These are phyloP conservation scores for Salix arbutifolia DNA, from an alignment of 345 rosid genomes.

Conservation along the genomic window DNA sequence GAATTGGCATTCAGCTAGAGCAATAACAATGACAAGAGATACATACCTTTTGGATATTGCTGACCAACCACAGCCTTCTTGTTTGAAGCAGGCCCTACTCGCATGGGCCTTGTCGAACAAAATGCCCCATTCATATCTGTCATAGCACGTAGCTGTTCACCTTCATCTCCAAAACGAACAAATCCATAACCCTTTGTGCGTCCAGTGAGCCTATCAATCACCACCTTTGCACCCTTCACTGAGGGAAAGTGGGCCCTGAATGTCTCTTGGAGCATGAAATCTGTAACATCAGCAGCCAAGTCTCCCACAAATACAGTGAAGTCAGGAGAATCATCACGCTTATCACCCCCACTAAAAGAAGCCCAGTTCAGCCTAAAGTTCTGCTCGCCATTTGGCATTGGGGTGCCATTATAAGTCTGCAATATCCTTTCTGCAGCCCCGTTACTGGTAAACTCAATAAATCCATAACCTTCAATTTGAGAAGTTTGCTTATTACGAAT, in stretches of 20 bases:
- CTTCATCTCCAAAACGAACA: conserved; percentile 79
- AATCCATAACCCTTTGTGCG: conserved; percentile 91
- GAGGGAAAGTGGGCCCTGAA: conserved; percentile 65
- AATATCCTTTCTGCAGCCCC: conserved; percentile 76
- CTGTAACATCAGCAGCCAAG: conserved; percentile 89
- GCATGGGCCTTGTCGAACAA: conserved; percentile 91
- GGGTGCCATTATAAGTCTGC: conserved; percentile 62
- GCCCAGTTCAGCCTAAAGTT: conserved; percentile 90
- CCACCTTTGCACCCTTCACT: conserved; percentile 85
- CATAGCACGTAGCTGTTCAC: conserved; percentile 82
- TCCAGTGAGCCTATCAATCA: conserved; percentile 79
- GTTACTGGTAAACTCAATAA: conserved; percentile 60
- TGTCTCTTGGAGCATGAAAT: conserved; percentile 77
- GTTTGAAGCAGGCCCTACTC: conserved; percentile 74
- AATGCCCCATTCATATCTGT: conserved; percentile 84
- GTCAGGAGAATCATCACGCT: conserved; percentile 74
- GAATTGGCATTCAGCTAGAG: not conserved
- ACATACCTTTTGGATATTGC: conserved; percentile 60
- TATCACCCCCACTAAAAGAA: conserved; percentile 65
- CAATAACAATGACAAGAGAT: not conserved
- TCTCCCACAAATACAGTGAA: conserved; percentile 86
- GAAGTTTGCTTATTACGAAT: conserved; percentile 77
- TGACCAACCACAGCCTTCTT: conserved; percentile 61
- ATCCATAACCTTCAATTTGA: conserved; percentile 80
- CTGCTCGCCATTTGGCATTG: conserved; percentile 70